These are phyloP conservation scores for Trichoderma sp. DNA, from an alignment of 2,329 filamentous ascomycete genomes.

Conservation along the genomic window DNA sequence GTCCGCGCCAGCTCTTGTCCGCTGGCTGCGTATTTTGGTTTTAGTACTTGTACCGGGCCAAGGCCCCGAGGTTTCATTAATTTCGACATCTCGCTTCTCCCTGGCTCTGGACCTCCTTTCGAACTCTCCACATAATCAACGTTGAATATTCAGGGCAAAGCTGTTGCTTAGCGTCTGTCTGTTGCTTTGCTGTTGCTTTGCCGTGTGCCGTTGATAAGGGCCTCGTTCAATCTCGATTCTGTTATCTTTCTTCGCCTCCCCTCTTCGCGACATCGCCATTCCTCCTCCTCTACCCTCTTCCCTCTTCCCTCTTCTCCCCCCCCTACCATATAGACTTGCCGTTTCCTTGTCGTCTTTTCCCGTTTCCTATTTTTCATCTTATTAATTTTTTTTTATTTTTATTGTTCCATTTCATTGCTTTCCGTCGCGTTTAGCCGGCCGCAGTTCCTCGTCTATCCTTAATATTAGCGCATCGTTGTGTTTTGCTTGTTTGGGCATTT, in stretches of 20 bases:
- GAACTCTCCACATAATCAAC: neutral
- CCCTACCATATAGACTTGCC: slow-evolving; percentile 13
- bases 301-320: neutral
- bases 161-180: neutral
- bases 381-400: slow-evolving; percentile 19
- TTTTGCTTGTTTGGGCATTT: slow-evolving; percentile 19
- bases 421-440: neutral
- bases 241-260: slow-evolving; percentile 21
- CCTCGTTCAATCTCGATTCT: slow-evolving; percentile 12
- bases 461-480: slow-evolving; percentile 16
- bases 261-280: slow-evolving; percentile 10
- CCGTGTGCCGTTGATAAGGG: slow-evolving; percentile 4
- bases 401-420: neutral
- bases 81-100: slow-evolving; percentile 14
- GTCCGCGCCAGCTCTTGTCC: neutral
- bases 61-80: slow-evolving; percentile 5
- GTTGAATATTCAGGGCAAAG: neutral
- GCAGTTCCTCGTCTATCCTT: slow-evolving; percentile 14
- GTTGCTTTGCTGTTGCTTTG: neutral
- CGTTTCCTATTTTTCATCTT: slow-evolving; percentile 16
- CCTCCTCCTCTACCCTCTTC: neutral
- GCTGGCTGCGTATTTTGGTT: neutral
- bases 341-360: neutral
- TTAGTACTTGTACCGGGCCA: slow-evolving; percentile 9
- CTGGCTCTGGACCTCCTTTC: slow-evolving; percentile 1